These are phyloP conservation scores for Mycena leptocephala DNA, from an alignment of 768 basidiomycete species.

Conservation along the genomic window DNA sequence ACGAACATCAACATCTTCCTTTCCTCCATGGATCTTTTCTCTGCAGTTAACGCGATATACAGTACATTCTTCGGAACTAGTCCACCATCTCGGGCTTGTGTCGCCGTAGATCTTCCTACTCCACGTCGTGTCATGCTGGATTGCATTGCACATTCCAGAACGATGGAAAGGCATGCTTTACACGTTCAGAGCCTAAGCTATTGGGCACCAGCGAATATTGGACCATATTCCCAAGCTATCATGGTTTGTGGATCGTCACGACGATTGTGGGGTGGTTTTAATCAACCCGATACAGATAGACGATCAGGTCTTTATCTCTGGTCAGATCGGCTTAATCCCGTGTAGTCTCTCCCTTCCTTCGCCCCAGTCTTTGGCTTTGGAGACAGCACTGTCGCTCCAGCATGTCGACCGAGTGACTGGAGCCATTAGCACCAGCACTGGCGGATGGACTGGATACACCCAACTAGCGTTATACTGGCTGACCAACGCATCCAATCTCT, in stretches of 20 bases:
- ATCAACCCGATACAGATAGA: constrained; percentile 65
- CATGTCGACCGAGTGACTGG: constrained; percentile 81
- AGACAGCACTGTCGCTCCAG: constrained; percentile 85
- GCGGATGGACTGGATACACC: constrained; percentile 74
- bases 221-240: constrained; percentile 97
- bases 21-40: constrained; percentile 87
- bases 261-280: neutral
- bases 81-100: constrained; percentile 96
- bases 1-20: constrained; percentile 89
- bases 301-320: constrained; percentile 89
- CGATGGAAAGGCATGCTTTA: constrained; percentile 75
- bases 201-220: constrained; percentile 99
- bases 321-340: constrained; percentile 95
- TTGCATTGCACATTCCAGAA: constrained; percentile 76
- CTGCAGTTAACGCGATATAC: constrained; percentile 85
- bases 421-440: constrained; percentile 70
- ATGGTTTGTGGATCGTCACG: constrained; percentile 64
- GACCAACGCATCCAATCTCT: constrained; percentile 55
- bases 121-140: constrained; percentile 79
- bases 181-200: constrained; percentile 98
- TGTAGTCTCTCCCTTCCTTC: constrained; percentile 77
- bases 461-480: constrained; percentile 87
- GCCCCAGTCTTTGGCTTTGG: constrained; percentile 69
- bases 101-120: constrained; percentile 80
- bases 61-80: constrained; percentile 88